Percentiles rank a stretch among this genome's conserved stretches.
Evolutionary conservation across 2,329 filamentous ascomycete genomes (phyloP).

Genomic region (Xylaria sp.): DNA sequence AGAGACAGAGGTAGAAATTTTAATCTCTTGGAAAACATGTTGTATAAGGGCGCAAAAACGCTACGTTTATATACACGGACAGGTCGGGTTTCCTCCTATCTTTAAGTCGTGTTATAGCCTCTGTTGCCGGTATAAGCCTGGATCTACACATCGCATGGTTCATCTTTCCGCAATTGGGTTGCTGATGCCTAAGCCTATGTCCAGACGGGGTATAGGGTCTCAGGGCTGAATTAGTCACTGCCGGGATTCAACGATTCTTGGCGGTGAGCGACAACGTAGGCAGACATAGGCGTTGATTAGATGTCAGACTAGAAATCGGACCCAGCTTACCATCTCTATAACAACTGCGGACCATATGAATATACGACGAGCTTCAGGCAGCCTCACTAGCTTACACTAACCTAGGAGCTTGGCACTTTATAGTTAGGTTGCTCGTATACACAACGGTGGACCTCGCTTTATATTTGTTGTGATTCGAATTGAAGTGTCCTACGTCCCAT

Average conservation of each 20-base stretch:
- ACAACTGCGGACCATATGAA: too few species aligned
- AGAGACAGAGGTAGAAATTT: neutral
- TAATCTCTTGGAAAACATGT: neutral
- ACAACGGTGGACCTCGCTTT: too few species aligned
- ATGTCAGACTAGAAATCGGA: neutral
- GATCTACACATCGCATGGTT: too few species aligned
- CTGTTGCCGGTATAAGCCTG: neutral
- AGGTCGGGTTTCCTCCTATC: neutral
- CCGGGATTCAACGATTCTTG: neutral
- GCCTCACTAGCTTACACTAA: neutral
- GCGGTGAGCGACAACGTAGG: neutral
- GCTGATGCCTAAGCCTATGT: neutral
- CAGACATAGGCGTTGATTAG: neutral
- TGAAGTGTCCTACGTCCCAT: too few species aligned
- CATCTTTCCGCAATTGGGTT: too few species aligned
- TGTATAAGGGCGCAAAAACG: neutral
- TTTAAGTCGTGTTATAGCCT: neutral
- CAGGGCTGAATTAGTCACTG: neutral
- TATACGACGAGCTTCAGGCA: neutral
- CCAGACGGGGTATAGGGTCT: neutral
- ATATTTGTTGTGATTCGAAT: too few species aligned
- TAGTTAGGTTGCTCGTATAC: too few species aligned
- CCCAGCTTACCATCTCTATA: neutral
- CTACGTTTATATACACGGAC: conserved; percentile 5
- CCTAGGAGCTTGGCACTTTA: too few species aligned